Evolutionary conservation across 1,284 basidiomycete genomes (phyloP).

Genomic region (Fomes fomentarius): DNA sequence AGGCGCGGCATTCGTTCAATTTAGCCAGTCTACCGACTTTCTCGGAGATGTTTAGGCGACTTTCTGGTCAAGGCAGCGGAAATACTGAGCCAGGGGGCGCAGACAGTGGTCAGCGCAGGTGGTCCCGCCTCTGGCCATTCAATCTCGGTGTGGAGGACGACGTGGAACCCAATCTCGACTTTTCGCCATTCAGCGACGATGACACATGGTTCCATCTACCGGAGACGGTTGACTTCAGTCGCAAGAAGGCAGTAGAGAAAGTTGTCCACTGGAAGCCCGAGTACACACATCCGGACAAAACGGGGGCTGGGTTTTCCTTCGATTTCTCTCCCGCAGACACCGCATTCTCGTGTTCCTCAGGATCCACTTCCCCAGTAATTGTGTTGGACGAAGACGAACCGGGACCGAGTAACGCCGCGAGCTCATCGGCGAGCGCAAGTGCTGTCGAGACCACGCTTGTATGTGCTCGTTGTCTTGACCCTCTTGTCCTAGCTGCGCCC

Average conservation of each 20-base stretch:
- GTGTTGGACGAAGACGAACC: slow-evolving; percentile 34
- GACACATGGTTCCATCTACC: slow-evolving; percentile 4
- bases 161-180: not conserved
- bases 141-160: not conserved
- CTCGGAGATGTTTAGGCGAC: slow-evolving; percentile 14
- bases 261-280: slow-evolving; percentile 46
- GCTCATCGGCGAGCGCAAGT: slow-evolving; percentile 19
- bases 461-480: slow-evolving; percentile 63
- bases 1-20: slow-evolving; percentile 9
- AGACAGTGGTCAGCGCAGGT: not conserved
- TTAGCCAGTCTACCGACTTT: slow-evolving; percentile 19
- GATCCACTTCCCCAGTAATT: slow-evolving; percentile 37
- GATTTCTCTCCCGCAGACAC: slow-evolving; percentile 52
- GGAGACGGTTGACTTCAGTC: not conserved
- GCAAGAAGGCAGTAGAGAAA: slow-evolving; percentile 4
- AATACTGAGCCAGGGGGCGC: not conserved
- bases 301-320: slow-evolving; percentile 62
- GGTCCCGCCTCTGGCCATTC: slow-evolving; percentile 12
- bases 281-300: slow-evolving; percentile 64
- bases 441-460: slow-evolving; percentile 45
- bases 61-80: not conserved
- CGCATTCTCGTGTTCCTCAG: slow-evolving; percentile 28
- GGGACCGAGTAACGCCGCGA: slow-evolving; percentile 18
- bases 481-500: slow-evolving; percentile 46
- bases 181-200: slow-evolving; percentile 6